Percentiles rank a stretch among this genome's conserved stretches.
phyloP scores from a whole-genome alignment of 768 basidiomycete species.

The Tylopilus rubrobrunneus region DNA sequence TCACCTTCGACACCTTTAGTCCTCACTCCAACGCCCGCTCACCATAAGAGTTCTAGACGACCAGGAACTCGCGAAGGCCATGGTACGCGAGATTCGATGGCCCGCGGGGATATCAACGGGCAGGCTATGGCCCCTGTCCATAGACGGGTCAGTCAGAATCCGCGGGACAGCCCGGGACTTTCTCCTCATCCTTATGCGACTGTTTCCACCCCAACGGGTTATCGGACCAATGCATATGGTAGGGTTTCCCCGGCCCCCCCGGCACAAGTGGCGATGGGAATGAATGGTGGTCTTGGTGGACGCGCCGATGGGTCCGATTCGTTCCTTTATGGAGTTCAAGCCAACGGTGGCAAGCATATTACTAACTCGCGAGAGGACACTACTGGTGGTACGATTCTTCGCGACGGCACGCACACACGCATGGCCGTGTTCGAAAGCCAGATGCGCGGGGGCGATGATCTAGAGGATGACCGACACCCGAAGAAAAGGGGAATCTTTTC shows the following conservation, averaged over 20 bases:
- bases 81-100: slow-evolving; percentile 44
- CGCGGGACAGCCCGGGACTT: slow-evolving; percentile 45
- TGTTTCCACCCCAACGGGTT: slow-evolving; percentile 54
- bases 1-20: slow-evolving; percentile 57
- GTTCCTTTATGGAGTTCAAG: slow-evolving; percentile 57
- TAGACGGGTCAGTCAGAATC: slow-evolving; percentile 66
- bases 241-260: slow-evolving; percentile 48
- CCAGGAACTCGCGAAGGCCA: slow-evolving; percentile 45
- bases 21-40: slow-evolving; percentile 61
- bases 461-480: slow-evolving; percentile 63
- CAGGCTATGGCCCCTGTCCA: slow-evolving; percentile 66
- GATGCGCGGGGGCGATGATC: slow-evolving; percentile 54
- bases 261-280: slow-evolving; percentile 32
- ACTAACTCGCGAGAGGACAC: slow-evolving; percentile 52
- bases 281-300: slow-evolving; percentile 38
- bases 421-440: slow-evolving; percentile 72
- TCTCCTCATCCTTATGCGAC: slow-evolving; percentile 71
- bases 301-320: slow-evolving; percentile 62
- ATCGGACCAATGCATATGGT: slow-evolving; percentile 52
- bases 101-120: slow-evolving; percentile 48
- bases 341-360: slow-evolving; percentile 44
- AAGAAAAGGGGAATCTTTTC: slow-evolving; percentile 61
- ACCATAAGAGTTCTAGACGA: slow-evolving; percentile 56
- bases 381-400: slow-evolving; percentile 38
- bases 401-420: slow-evolving; percentile 35